Conservation (phyloP, 2,329 filamentous ascomycete genomes). For the Fusarium dlaminii region DNA sequence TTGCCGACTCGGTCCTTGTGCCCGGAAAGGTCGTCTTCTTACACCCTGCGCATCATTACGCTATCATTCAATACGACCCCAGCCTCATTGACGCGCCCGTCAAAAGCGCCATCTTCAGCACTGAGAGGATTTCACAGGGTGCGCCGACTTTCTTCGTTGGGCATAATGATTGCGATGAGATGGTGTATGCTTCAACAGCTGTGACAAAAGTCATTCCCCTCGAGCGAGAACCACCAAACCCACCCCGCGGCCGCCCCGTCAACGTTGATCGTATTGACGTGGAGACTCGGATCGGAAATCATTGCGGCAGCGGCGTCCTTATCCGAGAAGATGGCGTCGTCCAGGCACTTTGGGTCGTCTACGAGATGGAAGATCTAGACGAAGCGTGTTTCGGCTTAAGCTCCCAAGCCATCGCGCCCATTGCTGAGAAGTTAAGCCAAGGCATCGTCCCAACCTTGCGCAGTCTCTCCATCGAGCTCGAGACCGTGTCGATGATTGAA, state of each 20-base stretch:
- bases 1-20: constrained; percentile 96
- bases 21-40: constrained; percentile 94
- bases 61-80: constrained; percentile 93
- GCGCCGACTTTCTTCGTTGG: constrained; percentile 95
- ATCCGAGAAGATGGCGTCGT: constrained; percentile 90
- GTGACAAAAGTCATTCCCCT: constrained; percentile 98
- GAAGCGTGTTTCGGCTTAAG: constrained; percentile 74
- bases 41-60: constrained; percentile 96
- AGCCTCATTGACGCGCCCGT: constrained; percentile 91
- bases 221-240: constrained; percentile 87
- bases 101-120: constrained; percentile 84
- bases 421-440: constrained; percentile 84
- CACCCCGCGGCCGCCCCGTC: constrained; percentile 90
- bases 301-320: constrained; percentile 93
- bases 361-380: constrained; percentile 50
- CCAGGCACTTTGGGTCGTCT: constrained; percentile 94
- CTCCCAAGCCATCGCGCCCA: constrained; percentile 85
- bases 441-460: constrained; percentile 82
- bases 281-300: constrained; percentile 87
- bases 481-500: constrained; percentile 95
- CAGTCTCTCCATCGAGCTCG: constrained; percentile 93
- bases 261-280: constrained; percentile 97
- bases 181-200: constrained; percentile 91
- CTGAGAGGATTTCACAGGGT: constrained; percentile 86
- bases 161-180: constrained; percentile 92